Conservation (phyloP, 2,329 filamentous ascomycete species). For the Tolypocladium ovalisporum region DNA sequence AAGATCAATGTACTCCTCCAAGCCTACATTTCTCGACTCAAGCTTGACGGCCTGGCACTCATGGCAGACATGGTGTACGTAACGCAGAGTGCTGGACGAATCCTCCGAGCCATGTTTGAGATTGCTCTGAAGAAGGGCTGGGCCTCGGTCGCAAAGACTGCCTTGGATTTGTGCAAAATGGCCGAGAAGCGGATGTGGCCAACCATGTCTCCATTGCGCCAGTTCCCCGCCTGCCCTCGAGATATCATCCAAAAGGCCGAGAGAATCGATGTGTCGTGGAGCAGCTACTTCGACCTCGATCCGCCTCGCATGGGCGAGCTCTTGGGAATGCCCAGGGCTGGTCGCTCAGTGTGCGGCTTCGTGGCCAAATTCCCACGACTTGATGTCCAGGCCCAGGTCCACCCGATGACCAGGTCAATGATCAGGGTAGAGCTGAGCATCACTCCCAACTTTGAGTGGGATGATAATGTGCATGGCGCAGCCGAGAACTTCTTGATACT, state of each 20-base stretch:
- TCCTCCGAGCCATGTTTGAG: constrained; percentile 90
- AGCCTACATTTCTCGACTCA: constrained; percentile 90
- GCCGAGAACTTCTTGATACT: constrained; percentile 96
- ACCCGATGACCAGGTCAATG: constrained; percentile 91
- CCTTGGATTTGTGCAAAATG: constrained; percentile 95
- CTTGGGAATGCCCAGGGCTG: constrained; percentile 79
- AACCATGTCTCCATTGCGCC: constrained; percentile 90
- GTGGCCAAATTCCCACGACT: constrained; percentile 89
- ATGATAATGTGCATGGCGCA: constrained; percentile 74
- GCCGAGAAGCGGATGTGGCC: constrained; percentile 99
- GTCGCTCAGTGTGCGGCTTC: constrained; percentile 72
- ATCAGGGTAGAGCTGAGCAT: constrained; percentile 83
- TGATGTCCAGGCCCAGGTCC: constrained; percentile 85
- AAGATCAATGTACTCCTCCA: constrained; percentile 98
- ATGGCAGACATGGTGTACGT: constrained; percentile 99
- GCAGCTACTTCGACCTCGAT: constrained; percentile 90
- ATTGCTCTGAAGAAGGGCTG: constrained; percentile 96
- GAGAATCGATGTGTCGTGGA: constrained; percentile 88
- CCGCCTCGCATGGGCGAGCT: constrained; percentile 94
- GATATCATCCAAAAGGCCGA: constrained; percentile 90
- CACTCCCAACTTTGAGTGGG: constrained; percentile 92
- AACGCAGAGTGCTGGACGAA: constrained; percentile 93
- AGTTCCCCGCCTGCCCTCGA: constrained; percentile 71
- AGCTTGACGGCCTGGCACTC: constrained; percentile 83
- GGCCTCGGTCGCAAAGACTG: constrained; percentile 85